Evolutionary conservation across 805 yeast genomes (phyloP), one percentile per base, ranked within the genome.

Genomic region (Candida palmyrensis): DNA sequence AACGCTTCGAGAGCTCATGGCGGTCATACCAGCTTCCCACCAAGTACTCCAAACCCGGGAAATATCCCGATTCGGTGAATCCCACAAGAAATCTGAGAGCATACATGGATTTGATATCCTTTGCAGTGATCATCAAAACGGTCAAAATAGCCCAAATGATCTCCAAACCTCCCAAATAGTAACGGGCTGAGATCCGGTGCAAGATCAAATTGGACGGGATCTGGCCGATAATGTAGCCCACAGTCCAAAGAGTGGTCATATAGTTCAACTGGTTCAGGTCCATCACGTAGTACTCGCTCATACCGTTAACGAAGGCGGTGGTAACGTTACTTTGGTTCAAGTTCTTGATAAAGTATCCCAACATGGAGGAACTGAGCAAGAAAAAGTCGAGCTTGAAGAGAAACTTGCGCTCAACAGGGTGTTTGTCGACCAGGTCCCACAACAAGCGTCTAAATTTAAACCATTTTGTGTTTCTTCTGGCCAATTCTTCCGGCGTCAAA

Each of bases 11-110:
- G 24, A 58, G 36, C 30, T 58, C 64, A n/a, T 30, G 19, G 23
- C 19, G 18, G 13, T 28, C 25, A 20, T 30, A 30, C 33, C 33
- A 30, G 24, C 33, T 30, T 10, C 63, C 63, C 6, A 58, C 45
- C 29, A 76, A 53, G 42, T 73, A 77, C 44, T 78, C 82, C 37
- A 76, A 64, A 16, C 75, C 77, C 5, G 87, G 82, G 47, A 71
- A 72, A 43, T 63, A 70, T 0, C 75, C 77, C 10, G 70, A 57
- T 37, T 72, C 77, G 6, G 58, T 43, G 18, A 73, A 48, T 1
- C 77, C 79, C 17, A 68, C 36, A 3, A 67, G 37, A 27, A 69
- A 59, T 38, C 71, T 37, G 4, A 58, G 23, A 1, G 49, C 58
- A 35, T 57, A 57, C 18, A 58, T 30, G 2, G 53, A 45, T 11